Evolutionary conservation across 495 filamentous ascomycete species (phyloP).

Genomic region (Bathelium albidoporum): DNA sequence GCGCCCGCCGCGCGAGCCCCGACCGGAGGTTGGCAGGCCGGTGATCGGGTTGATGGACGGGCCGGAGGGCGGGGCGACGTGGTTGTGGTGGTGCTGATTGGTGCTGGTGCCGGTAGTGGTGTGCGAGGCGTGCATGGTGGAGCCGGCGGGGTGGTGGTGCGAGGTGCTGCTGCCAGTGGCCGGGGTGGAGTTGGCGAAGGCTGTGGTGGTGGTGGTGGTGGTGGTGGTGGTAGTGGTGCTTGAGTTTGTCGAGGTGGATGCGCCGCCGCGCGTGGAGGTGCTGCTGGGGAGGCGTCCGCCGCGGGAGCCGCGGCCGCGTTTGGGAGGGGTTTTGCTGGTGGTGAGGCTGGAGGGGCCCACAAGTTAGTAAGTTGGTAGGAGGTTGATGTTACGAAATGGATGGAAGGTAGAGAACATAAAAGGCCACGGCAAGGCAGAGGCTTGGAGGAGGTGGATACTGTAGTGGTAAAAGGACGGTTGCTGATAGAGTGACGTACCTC

Average conservation of each 20-base stretch:
- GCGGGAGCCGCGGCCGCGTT: conserved; percentile 66
- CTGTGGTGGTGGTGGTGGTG: background rate
- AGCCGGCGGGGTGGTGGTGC: background rate
- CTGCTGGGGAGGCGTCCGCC: conserved; percentile 32
- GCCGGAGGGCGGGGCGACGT: background rate
- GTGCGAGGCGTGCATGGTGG: no score
- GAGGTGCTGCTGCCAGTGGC: background rate
- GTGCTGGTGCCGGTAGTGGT: no score
- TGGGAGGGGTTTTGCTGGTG: conserved; percentile 41
- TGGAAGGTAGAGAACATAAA: no score
- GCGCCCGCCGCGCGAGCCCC: conserved; percentile 49
- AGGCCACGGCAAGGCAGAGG: background rate
- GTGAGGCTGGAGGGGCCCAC: background rate
- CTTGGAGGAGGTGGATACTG: background rate
- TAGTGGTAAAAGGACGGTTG: background rate
- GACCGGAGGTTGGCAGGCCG: conserved; percentile 16
- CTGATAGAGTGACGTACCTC: background rate
- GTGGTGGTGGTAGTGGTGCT: background rate
- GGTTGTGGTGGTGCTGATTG: background rate
- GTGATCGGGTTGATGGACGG: conserved; percentile 2
- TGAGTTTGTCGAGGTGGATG: background rate
- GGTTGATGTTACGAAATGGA: background rate
- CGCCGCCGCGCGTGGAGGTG: conserved; percentile 32
- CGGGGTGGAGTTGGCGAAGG: background rate
- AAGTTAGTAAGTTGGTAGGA: background rate